Base-by-base conservation (phyloP, 208 protist species). In the Trypanosoma boissoni region DNA sequence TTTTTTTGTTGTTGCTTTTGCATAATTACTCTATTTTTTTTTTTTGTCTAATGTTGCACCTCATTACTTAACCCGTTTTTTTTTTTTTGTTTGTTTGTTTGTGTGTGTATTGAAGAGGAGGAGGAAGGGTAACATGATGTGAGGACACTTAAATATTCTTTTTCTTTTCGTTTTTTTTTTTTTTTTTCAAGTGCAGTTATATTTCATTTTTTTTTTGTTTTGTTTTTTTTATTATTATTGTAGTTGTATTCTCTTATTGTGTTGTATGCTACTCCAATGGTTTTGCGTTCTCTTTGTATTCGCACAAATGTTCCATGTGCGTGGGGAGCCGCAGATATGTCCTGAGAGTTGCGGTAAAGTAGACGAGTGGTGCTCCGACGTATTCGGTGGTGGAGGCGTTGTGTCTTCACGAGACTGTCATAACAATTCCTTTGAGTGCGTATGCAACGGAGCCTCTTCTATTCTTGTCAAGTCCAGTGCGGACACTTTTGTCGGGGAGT, bases 371-470 rank as follows among this genome's bases (percentile, higher is more conserved):
- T 85, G 78, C 59, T 32, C 41, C 28, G 62, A 34, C 0, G 49
- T 44, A 2, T 81, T 86, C 66, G 60, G 48, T 14, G 23, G 49
- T 3, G 75, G 66, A 9, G 79, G 79, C 16, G 48, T 41, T 51
- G 58, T 86, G 20, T 72, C 67, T 23, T 50, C 66, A 3, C 48
- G 37, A 8, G 29, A 64, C 36, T 69, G 66, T 51, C 54, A 41
- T 8, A 58, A 34, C 0, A 24, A 10, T 28, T 48, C 54, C 16
- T 79, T 86, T 53, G 51, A 64, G 32, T 86, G 79, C 44, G 49
- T 55, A 1, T 86, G 79, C 68, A 86, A 86, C 57, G 55, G 50
- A 21, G 60, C 52, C 9, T 46, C 51, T 46, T 27, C n/a, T 0
- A 57, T 68, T 32, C 2, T 14, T 18, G 42, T 60, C 45, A 56